Evolutionary conservation across 2,329 filamentous ascomycete genomes (phyloP).

Genomic region (Chaetomium olivaceum): DNA sequence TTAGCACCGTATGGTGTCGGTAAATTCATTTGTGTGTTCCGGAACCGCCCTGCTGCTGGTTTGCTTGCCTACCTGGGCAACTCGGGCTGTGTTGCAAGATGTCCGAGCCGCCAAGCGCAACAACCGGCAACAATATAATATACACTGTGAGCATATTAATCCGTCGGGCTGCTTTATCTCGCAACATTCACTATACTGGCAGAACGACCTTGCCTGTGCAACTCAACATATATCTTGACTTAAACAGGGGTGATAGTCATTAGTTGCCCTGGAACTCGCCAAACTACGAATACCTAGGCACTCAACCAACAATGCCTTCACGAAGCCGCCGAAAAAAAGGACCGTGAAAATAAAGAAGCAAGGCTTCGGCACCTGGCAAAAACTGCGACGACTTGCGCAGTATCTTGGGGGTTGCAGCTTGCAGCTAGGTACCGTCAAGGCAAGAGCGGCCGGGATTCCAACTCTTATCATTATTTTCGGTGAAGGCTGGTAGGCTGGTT

Average conservation of each 20-base stretch:
- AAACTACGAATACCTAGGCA: neutral
- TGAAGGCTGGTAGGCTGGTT: neutral
- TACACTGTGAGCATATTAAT: neutral
- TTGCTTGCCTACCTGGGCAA: neutral
- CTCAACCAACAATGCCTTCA: neutral
- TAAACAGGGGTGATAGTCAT: neutral
- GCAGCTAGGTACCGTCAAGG: neutral
- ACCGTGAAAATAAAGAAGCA: neutral
- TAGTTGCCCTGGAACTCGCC: neutral
- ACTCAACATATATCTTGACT: neutral
- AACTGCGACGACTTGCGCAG: neutral
- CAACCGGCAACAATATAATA: constrained; percentile 1
- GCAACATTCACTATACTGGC: neutral
- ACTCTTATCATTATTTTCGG: neutral
- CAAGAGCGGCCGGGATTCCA: neutral
- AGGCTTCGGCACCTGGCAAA: neutral
- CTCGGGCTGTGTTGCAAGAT: no score
- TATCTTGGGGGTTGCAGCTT: neutral
- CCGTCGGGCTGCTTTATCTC: neutral
- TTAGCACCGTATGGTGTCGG: neutral
- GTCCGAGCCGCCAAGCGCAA: neutral
- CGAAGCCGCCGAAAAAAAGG: neutral
- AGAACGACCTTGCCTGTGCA: neutral
- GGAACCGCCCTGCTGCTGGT: neutral
- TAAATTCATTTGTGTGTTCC: neutral